Evolutionary conservation across 1,284 basidiomycete genomes (phyloP).

Genomic region (Sphagnurus paluster): DNA sequence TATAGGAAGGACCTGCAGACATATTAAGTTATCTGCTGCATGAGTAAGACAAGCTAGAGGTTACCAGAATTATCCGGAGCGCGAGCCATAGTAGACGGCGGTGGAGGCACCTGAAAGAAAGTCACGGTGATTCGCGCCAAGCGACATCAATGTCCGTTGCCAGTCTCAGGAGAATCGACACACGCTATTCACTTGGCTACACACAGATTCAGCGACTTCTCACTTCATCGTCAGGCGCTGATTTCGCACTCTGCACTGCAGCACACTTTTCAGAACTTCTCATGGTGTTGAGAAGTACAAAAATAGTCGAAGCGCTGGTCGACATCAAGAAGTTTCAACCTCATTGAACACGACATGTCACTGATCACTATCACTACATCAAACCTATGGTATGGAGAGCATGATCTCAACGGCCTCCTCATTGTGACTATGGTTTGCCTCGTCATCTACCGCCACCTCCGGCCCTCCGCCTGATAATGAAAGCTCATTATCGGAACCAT

Average conservation of each 20-base stretch:
- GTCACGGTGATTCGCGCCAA: conserved; percentile 10
- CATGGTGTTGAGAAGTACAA: no score
- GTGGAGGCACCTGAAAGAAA: conserved; percentile 21
- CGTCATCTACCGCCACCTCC: background rate
- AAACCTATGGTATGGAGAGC: conserved; percentile 26
- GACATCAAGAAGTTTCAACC: no score
- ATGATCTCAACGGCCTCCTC: conserved; percentile 30
- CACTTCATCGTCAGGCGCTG: no score
- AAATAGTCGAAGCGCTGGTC: no score
- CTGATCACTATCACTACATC: conserved; percentile 1
- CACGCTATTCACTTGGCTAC: no score
- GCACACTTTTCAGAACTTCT: no score
- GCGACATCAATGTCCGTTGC: conserved; percentile 8
- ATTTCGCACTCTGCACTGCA: no score
- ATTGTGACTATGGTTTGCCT: conserved; percentile 17
- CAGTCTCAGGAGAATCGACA: no score
- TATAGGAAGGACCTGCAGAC: conserved; percentile 60
- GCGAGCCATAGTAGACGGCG: conserved; percentile 36
- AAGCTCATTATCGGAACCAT: conserved; percentile 4
- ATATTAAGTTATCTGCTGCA: conserved; percentile 1
- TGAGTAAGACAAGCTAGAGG: conserved; percentile 12
- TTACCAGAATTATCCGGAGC: conserved; percentile 36
- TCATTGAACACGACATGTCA: no score
- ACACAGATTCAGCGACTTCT: no score
- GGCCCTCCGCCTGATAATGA: conserved; percentile 3